Conservation (phyloP, 495 filamentous ascomycete species). For the Xylaria longipes region DNA sequence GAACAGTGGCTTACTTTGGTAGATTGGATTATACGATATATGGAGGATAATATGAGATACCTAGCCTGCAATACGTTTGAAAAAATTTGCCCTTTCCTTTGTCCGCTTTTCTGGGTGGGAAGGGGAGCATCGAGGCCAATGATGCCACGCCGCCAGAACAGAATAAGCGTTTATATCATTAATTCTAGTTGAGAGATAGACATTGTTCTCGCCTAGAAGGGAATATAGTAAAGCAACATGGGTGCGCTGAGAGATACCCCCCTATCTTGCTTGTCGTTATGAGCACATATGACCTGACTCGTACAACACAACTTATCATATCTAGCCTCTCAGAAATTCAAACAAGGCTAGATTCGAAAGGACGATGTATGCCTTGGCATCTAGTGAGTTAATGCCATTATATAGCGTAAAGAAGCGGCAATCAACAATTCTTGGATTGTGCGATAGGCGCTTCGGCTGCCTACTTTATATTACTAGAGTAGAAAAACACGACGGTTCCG, state of each 20-base stretch:
- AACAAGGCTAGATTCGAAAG: neutral
- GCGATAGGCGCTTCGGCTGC: neutral
- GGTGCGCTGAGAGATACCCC: neutral
- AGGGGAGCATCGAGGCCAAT: neutral
- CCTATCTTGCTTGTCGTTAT: neutral
- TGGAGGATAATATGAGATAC: conserved; percentile 6
- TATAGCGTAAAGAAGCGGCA: neutral
- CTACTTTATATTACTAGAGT: neutral
- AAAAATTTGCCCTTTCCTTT: neutral
- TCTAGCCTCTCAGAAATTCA: neutral
- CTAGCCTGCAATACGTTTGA: conserved; percentile 6
- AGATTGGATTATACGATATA: conserved; percentile 9
- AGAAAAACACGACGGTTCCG: neutral
- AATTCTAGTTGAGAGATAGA: neutral
- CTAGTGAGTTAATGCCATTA: neutral
- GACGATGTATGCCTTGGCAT: neutral
- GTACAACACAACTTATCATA: neutral
- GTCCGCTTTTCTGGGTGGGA: neutral
- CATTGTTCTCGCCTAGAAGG: neutral
- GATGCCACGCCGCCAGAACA: neutral
- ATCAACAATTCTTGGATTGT: neutral
- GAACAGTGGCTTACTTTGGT: neutral
- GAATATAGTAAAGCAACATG: neutral
- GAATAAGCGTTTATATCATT: neutral
- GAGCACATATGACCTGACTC: neutral